Evolutionary conservation across 169 alveolate genomes (phyloP).

Genomic region (Plasmodium berghei): DNA sequence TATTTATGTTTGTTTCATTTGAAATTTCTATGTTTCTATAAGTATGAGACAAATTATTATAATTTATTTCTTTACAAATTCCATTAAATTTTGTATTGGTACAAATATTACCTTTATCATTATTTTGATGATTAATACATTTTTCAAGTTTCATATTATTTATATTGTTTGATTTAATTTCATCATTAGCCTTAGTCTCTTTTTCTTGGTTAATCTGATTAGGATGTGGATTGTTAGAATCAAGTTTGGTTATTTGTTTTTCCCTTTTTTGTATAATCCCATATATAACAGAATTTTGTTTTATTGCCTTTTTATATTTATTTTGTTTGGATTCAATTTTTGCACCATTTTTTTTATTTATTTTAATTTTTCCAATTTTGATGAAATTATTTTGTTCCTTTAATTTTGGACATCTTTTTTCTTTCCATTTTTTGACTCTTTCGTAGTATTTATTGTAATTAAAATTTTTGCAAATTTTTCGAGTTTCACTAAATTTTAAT

Average conservation of each 20-base stretch:
- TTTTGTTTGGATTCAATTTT: not conserved
- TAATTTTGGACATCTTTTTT: constrained; percentile 11
- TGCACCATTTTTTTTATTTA: not conserved
- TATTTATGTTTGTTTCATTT: constrained; percentile 12
- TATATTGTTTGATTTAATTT: too few species aligned
- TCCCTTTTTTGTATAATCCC: not conserved
- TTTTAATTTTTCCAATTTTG: constrained; percentile 11
- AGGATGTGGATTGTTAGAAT: too few species aligned
- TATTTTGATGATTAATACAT: too few species aligned
- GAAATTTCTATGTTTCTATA: not conserved
- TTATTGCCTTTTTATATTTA: not conserved
- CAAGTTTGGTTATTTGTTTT: not conserved
- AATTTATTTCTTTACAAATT: too few species aligned
- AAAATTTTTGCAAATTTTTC: not conserved
- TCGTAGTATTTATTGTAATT: constrained; percentile 44
- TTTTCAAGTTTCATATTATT: too few species aligned
- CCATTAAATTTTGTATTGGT: too few species aligned
- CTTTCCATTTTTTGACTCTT: constrained; percentile 49
- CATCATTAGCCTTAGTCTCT: too few species aligned
- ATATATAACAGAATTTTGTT: constrained; percentile 1
- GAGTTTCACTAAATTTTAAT: not conserved
- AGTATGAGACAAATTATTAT: too few species aligned
- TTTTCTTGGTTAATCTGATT: too few species aligned
- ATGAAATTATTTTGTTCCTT: not conserved
- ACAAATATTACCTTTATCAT: too few species aligned